Percentiles rank a stretch among this genome's conserved stretches.
These are phyloP conservation scores for Cardiospermum halicacabum DNA, from an alignment of 345 rosid genomes.

Conservation along the genomic window DNA sequence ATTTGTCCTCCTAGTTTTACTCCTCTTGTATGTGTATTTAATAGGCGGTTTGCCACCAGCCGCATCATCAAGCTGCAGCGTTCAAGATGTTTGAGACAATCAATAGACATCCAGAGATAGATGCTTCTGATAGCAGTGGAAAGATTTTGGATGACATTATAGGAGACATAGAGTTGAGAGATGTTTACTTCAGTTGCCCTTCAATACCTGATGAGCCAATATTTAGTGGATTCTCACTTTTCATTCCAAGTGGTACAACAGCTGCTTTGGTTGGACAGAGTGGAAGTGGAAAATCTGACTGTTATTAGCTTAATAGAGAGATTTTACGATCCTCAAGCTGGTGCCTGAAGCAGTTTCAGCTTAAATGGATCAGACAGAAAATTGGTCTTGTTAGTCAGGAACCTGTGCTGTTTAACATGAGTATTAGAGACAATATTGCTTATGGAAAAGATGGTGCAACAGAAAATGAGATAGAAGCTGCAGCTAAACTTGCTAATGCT, in stretches of 20 bases:
- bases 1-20: too few relatives aligned
- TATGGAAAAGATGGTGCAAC: slow-evolving; percentile 76
- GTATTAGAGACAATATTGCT: slow-evolving; percentile 64
- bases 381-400: slow-evolving; percentile 87
- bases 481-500: slow-evolving; percentile 73
- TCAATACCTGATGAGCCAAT: slow-evolving; percentile 70
- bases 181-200: slow-evolving; percentile 69
- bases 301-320: slow-evolving; percentile 73
- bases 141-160: slow-evolving; percentile 49
- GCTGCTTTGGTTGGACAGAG: slow-evolving; percentile 83
- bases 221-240: slow-evolving; percentile 62
- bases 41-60: too few relatives aligned
- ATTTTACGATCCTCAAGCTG: slow-evolving; percentile 69
- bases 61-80: slow-evolving; percentile 71
- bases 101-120: slow-evolving; percentile 58
- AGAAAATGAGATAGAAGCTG: slow-evolving; percentile 51
- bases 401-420: slow-evolving; percentile 63
- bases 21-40: too few relatives aligned
- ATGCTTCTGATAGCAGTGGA: slow-evolving; percentile 52
- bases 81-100: slow-evolving; percentile 81
- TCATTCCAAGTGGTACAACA: slow-evolving; percentile 57
- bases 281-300: slow-evolving; percentile 85
- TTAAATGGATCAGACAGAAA: slow-evolving; percentile 69
- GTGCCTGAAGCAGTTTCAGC: slow-evolving; percentile 59
- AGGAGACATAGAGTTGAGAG: slow-evolving; percentile 63